phyloP scores from a whole-genome alignment of 2,329 filamentous ascomycete genomes.

The Ploettnerulaceae sp. region DNA sequence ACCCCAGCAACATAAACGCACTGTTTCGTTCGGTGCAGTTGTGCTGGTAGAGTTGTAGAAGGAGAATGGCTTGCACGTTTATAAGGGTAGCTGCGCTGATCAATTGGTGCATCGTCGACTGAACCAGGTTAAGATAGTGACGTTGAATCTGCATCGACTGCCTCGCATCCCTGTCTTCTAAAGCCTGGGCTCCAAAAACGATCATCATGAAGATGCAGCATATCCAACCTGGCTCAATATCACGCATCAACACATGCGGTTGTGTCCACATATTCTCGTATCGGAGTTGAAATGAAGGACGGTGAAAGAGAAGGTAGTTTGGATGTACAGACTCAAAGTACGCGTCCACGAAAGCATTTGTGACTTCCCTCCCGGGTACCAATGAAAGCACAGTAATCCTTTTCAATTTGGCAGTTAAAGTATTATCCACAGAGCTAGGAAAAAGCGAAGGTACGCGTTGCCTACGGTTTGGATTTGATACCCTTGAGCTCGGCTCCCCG shows the following conservation, averaged over 20 bases:
- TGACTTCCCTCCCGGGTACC: constrained; percentile 35
- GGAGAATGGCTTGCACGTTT: constrained; percentile 40
- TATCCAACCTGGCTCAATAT: constrained; percentile 39
- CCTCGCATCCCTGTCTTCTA: constrained; percentile 31
- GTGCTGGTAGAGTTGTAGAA: constrained; percentile 40
- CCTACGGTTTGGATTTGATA: constrained; percentile 7
- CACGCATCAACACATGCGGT: constrained; percentile 26
- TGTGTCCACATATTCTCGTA: constrained; percentile 37
- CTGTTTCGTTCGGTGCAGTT: constrained; percentile 40
- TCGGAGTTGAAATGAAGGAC: constrained; percentile 37
- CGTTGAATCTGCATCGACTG: constrained; percentile 34
- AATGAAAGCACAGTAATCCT: constrained; percentile 24
- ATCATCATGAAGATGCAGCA: constrained; percentile 39
- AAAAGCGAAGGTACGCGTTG: constrained; percentile 16
- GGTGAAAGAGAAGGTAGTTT: constrained; percentile 38
- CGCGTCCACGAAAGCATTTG: constrained; percentile 37
- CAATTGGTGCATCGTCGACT: constrained; percentile 35
- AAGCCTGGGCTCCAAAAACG: constrained; percentile 38
- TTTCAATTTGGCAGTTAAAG: constrained; percentile 15
- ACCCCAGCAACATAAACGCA: constrained; percentile 39
- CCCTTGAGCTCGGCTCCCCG: not conserved
- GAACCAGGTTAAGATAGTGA: constrained; percentile 33
- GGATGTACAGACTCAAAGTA: constrained; percentile 39
- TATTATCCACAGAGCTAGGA: constrained; percentile 17
- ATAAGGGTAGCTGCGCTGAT: constrained; percentile 37